These are phyloP conservation scores for Lomentospora prolificans DNA, from an alignment of 2,329 filamentous ascomycete genomes.

Conservation along the genomic window DNA sequence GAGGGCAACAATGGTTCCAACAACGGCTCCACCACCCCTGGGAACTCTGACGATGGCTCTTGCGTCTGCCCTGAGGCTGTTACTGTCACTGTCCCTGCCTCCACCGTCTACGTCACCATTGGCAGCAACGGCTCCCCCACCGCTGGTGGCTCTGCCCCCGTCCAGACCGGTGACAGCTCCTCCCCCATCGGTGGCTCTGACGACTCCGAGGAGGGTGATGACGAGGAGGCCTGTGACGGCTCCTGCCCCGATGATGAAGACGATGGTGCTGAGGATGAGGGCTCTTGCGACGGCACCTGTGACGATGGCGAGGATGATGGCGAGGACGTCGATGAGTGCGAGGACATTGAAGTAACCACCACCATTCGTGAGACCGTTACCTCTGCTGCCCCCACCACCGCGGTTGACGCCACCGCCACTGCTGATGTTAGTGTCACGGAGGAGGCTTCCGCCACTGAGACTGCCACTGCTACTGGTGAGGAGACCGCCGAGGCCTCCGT, in stretches of 20 bases:
- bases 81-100: constrained; percentile 16
- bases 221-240: background rate
- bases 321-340: constrained; percentile 4
- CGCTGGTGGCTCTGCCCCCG: background rate
- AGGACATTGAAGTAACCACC: constrained; percentile 14
- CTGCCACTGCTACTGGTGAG: constrained; percentile 21
- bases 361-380: constrained; percentile 23
- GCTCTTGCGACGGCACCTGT: background rate
- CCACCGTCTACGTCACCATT: constrained; percentile 19
- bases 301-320: background rate
- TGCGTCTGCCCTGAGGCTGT: constrained; percentile 13
- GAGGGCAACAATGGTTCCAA: background rate
- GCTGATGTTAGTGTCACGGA: constrained; percentile 10
- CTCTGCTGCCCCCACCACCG: constrained; percentile 16
- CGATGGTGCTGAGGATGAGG: constrained; percentile 4
- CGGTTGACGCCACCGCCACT: constrained; percentile 10
- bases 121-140: constrained; percentile 9
- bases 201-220: background rate
- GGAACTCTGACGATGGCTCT: constrained; percentile 6
- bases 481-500: constrained; percentile 9
- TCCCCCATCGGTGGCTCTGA: constrained; percentile 4
- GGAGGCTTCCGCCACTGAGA: constrained; percentile 14
- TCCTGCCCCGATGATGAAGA: background rate
- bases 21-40: constrained; percentile 4
- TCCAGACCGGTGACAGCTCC: background rate